Evolutionary conservation across 106 monocot genomes (phyloP), one percentile per base, ranked within the genome.

Genomic region (Ottelia alismoides): DNA sequence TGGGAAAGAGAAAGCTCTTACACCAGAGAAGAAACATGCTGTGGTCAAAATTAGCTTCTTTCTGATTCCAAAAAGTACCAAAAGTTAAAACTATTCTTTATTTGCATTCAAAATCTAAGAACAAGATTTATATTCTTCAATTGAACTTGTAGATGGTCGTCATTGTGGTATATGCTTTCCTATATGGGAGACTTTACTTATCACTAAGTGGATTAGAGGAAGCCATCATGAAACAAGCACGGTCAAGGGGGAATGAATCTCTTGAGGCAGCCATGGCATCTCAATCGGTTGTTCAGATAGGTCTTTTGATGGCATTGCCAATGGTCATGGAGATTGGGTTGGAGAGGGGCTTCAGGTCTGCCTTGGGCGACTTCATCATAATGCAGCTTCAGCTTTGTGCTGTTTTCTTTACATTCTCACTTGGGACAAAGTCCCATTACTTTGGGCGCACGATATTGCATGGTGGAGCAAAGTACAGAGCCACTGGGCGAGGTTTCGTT

Each of bases 261-360:
- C 82, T 98, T 27, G 77, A 90, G 61, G 55, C 90, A 27, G 98
- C 98, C 26, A 83, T 98, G 85, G 90, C 85, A 25, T 98, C 98
- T 40, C 98, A 98, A 31, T 98, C 98, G 2, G 50, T 90, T 10
- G 85, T 90, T 31, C 98, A 98, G 47, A 52, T 98, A 21, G 98
- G 98, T 65, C 40, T 98, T 24, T 51, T 98, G 11, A 85, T 98
- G 90, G 79, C 90, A 31, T 67, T 98, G 17, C 98, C 98, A 0
- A 98, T 98, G 98, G 68, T 98, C 18, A 98, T 98, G 98, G 98
- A 98, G 59, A 90, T 98, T 47, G 98, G 98, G 22, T 67, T 98
- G 0, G 98, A 98, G 58, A 74, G 90, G 65, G 98, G 98, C 1
- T 98, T 98, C 70, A 68, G 98, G 62, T 75, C 79, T 27, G 98